phyloP scores from a whole-genome alignment of 2,329 filamentous ascomycete species.

The Cadophora luteo-olivacea region DNA sequence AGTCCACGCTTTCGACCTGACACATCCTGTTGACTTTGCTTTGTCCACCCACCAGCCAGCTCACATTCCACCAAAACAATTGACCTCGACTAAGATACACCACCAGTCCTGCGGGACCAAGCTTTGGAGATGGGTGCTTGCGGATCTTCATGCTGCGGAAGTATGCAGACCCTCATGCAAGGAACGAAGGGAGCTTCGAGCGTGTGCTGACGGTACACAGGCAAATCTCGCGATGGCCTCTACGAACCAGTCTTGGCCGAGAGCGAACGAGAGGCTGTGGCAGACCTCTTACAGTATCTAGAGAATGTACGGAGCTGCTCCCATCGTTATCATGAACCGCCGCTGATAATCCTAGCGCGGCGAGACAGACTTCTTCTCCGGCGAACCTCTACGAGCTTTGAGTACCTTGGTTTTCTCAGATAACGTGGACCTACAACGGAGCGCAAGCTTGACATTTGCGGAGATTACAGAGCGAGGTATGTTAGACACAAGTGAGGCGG shows the following conservation, averaged over 20 bases:
- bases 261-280: slow-evolving; percentile 95
- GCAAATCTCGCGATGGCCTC: slow-evolving; percentile 79
- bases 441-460: slow-evolving; percentile 96
- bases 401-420: slow-evolving; percentile 98
- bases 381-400: slow-evolving; percentile 89
- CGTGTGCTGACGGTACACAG: slow-evolving; percentile 52
- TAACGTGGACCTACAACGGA: slow-evolving; percentile 96
- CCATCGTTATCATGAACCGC: slow-evolving; percentile 1
- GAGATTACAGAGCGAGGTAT: slow-evolving; percentile 98
- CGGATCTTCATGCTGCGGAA: slow-evolving; percentile 68
- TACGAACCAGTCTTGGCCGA: slow-evolving; percentile 91
- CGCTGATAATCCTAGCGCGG: slow-evolving; percentile 63
- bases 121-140: slow-evolving; percentile 63
- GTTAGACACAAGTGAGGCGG: slow-evolving; percentile 36
- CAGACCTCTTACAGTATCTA: slow-evolving; percentile 91
- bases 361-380: slow-evolving; percentile 98
- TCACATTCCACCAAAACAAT: slow-evolving; percentile 39
- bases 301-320: slow-evolving; percentile 75
- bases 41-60: slow-evolving; percentile 34
- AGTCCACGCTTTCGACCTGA: slow-evolving; percentile 26
- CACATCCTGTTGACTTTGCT: slow-evolving; percentile 32
- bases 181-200: slow-evolving; percentile 29
- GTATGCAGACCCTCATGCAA: slow-evolving; percentile 44
- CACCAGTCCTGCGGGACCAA: slow-evolving; percentile 42
- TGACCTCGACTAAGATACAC: slow-evolving; percentile 34